Conservation (phyloP, 2,329 filamentous ascomycete species). For the Elsinoe australis region DNA sequence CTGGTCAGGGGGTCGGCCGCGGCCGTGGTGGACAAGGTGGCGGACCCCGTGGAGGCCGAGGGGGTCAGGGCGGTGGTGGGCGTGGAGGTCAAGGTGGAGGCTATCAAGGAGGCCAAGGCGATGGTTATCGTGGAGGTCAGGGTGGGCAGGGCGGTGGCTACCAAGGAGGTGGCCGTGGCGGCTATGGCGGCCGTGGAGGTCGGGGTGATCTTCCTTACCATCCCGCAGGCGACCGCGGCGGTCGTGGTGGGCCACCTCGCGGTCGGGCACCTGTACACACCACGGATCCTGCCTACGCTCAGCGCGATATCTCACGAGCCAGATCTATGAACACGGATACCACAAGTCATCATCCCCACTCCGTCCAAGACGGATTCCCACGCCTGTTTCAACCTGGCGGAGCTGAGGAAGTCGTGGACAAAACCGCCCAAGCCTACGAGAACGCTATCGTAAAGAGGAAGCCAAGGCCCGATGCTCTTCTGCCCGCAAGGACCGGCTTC, state of each 20-base stretch:
- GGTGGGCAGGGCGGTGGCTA: neutral
- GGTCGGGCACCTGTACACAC: neutral
- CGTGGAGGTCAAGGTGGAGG: neutral
- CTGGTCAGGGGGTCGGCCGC: neutral
- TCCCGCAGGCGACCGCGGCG: neutral
- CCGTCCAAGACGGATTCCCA: too few species aligned
- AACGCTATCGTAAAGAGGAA: neutral
- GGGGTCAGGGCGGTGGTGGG: neutral
- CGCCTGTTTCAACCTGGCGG: too few species aligned
- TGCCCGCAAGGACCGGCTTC: neutral
- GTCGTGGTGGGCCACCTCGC: neutral
- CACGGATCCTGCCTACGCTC: neutral
- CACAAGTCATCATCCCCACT: neutral
- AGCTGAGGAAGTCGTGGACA: neutral
- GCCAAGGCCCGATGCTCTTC: neutral
- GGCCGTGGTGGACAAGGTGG: neutral
- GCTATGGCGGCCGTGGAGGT: neutral
- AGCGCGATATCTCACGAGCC: slow-evolving; percentile 6
- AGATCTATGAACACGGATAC: slow-evolving; percentile 4
- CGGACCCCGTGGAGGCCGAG: neutral
- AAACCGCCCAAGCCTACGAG: neutral
- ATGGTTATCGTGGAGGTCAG: neutral
- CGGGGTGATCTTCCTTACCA: neutral
- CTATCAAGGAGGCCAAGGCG: slow-evolving; percentile 5
- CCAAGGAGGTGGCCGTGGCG: slow-evolving; percentile 2